phyloP scores from a whole-genome alignment of 2,329 filamentous ascomycete species.

The Nemania sp. region DNA sequence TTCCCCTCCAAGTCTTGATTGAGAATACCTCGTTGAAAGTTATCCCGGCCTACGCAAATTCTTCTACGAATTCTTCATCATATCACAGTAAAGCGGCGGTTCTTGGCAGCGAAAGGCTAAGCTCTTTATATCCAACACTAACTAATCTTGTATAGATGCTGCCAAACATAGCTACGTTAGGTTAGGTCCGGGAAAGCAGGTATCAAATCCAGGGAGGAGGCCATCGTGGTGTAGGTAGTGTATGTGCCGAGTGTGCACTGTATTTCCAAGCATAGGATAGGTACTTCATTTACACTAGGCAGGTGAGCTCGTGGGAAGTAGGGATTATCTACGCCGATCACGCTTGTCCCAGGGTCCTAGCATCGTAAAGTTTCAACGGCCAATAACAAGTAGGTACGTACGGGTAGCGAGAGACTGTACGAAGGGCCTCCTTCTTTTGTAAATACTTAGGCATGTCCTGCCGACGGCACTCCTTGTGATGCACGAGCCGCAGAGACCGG shows the following conservation, averaged over 20 bases:
- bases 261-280: neutral
- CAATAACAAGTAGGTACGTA: neutral
- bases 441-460: neutral
- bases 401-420: too few relatives aligned
- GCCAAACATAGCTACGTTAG: constrained; percentile 4
- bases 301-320: constrained; percentile 1
- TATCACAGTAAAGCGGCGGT: neutral
- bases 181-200: too few relatives aligned
- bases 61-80: neutral
- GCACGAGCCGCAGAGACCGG: constrained; percentile 9
- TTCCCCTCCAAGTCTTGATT: neutral
- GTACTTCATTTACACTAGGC: too few relatives aligned
- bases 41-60: neutral
- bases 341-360: constrained; percentile 7
- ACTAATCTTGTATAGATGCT: neutral
- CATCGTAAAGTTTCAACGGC: neutral
- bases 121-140: too few relatives aligned
- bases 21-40: too few relatives aligned
- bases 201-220: constrained; percentile 2
- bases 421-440: too few relatives aligned
- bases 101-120: neutral
- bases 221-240: constrained; percentile 13
- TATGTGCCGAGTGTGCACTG: too few relatives aligned
- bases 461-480: neutral
- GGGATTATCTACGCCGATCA: neutral